Conservation (phyloP, 2,329 filamentous ascomycete species). For the Zopfia rhizophila region DNA sequence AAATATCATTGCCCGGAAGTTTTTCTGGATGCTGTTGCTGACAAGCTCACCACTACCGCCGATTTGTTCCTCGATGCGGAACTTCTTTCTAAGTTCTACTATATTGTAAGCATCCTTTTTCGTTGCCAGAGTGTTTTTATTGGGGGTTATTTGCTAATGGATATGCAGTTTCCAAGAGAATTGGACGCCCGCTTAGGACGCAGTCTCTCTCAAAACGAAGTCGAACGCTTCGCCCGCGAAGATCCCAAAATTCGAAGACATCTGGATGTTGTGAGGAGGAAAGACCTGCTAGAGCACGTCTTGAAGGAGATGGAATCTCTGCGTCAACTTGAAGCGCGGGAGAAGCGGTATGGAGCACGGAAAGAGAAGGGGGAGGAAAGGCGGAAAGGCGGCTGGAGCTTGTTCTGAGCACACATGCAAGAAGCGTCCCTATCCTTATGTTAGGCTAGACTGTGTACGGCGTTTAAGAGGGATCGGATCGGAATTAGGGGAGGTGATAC, state of each 20-base stretch:
- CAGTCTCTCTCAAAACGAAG: constrained; percentile 78
- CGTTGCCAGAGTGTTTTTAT: background rate
- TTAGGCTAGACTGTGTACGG: constrained; percentile 32
- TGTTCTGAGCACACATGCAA: constrained; percentile 33
- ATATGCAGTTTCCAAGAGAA: constrained; percentile 79
- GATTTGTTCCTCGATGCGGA: constrained; percentile 98
- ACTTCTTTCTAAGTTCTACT: constrained; percentile 95
- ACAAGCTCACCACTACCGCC: constrained; percentile 92
- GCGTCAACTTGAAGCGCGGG: constrained; percentile 81
- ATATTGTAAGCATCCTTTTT: constrained; percentile 65
- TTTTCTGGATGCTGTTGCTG: constrained; percentile 96
- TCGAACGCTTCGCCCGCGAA: constrained; percentile 91
- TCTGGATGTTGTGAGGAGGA: constrained; percentile 89
- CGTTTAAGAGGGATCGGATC: constrained; percentile 15
- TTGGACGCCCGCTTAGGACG: constrained; percentile 87
- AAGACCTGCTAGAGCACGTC: constrained; percentile 92
- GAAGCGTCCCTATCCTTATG: constrained; percentile 8
- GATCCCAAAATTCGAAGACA: constrained; percentile 90
- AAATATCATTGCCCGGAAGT: constrained; percentile 98
- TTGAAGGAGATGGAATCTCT: constrained; percentile 96
- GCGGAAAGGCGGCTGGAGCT: constrained; percentile 44
- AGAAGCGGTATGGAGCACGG: constrained; percentile 61
- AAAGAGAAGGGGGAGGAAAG: constrained; percentile 33
- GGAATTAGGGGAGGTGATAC: constrained; percentile 25
- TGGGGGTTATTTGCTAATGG: constrained; percentile 7